Conservation (phyloP, 2,329 filamentous ascomycete genomes). For the Pseudopyricularia javanii region DNA sequence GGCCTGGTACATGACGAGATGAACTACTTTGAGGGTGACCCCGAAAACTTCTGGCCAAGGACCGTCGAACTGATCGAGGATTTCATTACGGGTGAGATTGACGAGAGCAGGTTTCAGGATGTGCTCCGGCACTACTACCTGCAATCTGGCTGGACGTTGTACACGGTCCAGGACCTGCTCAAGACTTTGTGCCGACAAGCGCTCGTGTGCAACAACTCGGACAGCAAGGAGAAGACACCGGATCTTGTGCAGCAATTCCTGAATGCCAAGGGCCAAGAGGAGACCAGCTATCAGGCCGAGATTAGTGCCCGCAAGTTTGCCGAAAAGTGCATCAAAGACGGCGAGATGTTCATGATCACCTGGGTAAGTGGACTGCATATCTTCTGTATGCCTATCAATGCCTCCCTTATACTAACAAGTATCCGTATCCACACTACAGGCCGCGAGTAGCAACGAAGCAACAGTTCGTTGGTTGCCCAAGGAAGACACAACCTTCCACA, state of each 20-base stretch:
- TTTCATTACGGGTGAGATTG: slow-evolving; percentile 69
- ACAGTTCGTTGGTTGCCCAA: slow-evolving; percentile 60
- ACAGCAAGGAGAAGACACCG: slow-evolving; percentile 84
- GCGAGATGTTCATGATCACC: slow-evolving; percentile 78
- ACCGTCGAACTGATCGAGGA: slow-evolving; percentile 79
- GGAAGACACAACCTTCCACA: slow-evolving; percentile 68
- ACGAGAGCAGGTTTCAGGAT: slow-evolving; percentile 77
- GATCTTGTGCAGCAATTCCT: slow-evolving; percentile 85
- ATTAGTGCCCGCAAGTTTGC: slow-evolving; percentile 84
- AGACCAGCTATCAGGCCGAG: slow-evolving; percentile 82
- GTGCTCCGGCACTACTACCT: slow-evolving; percentile 86
- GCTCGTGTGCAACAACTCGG: slow-evolving; percentile 69
- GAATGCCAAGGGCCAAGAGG: slow-evolving; percentile 65
- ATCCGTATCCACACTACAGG: slow-evolving; percentile 28
- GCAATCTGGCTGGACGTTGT: slow-evolving; percentile 81
- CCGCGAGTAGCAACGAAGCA: slow-evolving; percentile 55
- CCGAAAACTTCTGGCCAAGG: slow-evolving; percentile 70
- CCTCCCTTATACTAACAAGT: slow-evolving; percentile 6
- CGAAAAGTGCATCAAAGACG: slow-evolving; percentile 85
- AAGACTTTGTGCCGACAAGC: slow-evolving; percentile 70
- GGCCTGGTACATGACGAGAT: slow-evolving; percentile 69
- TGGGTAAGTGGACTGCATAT: slow-evolving; percentile 54
- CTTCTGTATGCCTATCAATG: slow-evolving; percentile 3
- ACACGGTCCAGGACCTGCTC: slow-evolving; percentile 83
- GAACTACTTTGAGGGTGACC: slow-evolving; percentile 60